Conservation (phyloP, 257 asterid genomes). For the Lantana camara region DNA sequence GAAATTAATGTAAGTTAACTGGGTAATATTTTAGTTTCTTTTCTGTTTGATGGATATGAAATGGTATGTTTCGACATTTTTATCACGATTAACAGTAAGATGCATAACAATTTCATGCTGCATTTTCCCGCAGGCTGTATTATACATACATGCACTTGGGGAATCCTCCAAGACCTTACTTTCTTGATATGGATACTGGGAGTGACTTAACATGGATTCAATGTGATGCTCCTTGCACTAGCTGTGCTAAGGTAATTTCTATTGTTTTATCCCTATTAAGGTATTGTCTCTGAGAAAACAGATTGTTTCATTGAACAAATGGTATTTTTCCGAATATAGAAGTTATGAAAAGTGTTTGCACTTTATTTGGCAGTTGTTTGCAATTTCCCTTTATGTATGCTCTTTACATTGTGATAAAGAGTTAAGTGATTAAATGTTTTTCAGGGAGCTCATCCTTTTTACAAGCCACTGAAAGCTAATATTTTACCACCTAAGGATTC, state of each 20-base stretch:
- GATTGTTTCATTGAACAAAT: background rate
- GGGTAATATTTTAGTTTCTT: background rate
- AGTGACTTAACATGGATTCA: constrained; percentile 88
- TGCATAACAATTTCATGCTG: background rate
- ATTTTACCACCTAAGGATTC: constrained; percentile 53
- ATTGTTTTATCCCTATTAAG: background rate
- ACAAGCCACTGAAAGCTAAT: constrained; percentile 58
- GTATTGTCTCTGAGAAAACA: background rate
- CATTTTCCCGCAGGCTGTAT: constrained; percentile 51
- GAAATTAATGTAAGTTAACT: background rate
- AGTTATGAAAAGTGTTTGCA: background rate
- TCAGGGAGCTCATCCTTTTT: constrained; percentile 82
- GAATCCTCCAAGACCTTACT: constrained; percentile 79
- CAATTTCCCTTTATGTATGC: background rate
- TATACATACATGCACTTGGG: constrained; percentile 64
- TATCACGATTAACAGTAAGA: background rate
- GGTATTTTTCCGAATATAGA: background rate
- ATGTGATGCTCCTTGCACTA: constrained; percentile 89
- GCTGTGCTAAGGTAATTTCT: constrained; percentile 69
- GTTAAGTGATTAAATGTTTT: constrained; percentile 25
- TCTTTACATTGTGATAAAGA: constrained; percentile 16
- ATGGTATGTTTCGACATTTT: background rate
- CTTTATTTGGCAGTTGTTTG: background rate
- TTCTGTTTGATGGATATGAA: background rate
- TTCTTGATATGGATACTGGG: constrained; percentile 78